phyloP scores from a whole-genome alignment of 306 rosid genomes.

The Carpinus fangiana region DNA sequence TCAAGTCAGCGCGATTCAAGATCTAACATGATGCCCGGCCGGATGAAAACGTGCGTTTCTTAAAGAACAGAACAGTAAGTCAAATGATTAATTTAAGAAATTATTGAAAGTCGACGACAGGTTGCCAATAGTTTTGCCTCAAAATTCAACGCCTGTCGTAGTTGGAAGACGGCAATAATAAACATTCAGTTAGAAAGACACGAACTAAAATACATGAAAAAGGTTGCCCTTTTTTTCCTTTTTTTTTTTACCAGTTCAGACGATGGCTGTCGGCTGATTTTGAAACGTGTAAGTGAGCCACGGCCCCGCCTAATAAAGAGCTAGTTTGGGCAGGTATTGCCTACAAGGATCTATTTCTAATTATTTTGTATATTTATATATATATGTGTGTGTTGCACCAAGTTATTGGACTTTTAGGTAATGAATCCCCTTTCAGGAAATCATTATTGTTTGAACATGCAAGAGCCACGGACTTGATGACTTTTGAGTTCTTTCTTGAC shows the following conservation, averaged over 20 bases:
- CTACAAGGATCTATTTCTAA: background rate
- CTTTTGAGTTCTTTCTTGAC: background rate
- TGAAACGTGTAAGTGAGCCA: background rate
- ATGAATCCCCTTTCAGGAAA: background rate
- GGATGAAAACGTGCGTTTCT: conserved; percentile 8
- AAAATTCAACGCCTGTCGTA: background rate
- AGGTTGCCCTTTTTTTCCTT: too few species aligned
- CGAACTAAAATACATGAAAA: background rate
- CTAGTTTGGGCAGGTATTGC: too few species aligned
- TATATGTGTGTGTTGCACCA: background rate
- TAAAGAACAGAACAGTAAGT: background rate
- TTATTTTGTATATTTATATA: too few species aligned
- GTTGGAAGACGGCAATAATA: background rate
- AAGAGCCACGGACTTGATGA: background rate
- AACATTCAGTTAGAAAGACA: background rate
- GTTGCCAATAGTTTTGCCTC: background rate
- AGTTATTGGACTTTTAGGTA: conserved; percentile 5
- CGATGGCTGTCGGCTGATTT: background rate
- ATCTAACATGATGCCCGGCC: conserved; percentile 10
- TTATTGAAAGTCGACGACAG: background rate
- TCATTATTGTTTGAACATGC: background rate
- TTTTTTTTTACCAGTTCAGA: background rate
- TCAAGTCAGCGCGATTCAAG: conserved; percentile 26
- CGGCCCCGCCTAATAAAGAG: background rate
- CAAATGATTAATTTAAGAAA: background rate